phyloP scores from a whole-genome alignment of 1,284 basidiomycete species.

The Vanrija pseudolonga region DNA sequence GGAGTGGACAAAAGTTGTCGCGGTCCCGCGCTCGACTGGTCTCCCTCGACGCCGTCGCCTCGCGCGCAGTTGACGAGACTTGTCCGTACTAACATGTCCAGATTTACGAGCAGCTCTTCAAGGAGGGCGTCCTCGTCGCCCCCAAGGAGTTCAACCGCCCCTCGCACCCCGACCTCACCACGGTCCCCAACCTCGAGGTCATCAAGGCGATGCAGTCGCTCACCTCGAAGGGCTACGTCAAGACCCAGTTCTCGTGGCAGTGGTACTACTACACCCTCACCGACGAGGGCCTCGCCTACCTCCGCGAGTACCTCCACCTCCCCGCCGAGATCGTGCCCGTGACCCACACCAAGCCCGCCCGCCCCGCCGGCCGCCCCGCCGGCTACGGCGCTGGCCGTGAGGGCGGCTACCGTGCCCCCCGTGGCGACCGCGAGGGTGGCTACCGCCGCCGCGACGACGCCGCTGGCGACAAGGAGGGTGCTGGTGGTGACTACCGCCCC shows the following conservation, averaged over 20 bases:
- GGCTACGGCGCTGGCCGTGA: conserved; percentile 57
- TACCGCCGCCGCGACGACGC: conserved; percentile 63
- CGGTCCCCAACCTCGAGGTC: conserved; percentile 95
- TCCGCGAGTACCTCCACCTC: conserved; percentile 91
- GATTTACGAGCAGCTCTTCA: conserved; percentile 98
- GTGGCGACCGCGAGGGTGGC: conserved; percentile 69
- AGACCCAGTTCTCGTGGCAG: conserved; percentile 97
- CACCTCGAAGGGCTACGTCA: conserved; percentile 91
- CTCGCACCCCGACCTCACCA: conserved; percentile 89
- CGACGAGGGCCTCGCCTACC: conserved; percentile 89
- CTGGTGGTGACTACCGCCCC: conserved; percentile 75
- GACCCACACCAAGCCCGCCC: conserved; percentile 87
- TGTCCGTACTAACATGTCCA: conserved; percentile 5
- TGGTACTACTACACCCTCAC: conserved; percentile 94
- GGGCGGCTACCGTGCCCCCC: conserved; percentile 75
- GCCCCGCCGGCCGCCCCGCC: conserved; percentile 63
- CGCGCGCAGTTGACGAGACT: not conserved
- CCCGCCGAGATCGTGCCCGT: conserved; percentile 89
- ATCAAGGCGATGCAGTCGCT: conserved; percentile 99
- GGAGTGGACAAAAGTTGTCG: not conserved
- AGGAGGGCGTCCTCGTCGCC: conserved; percentile 98
- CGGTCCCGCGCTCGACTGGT: not conserved
- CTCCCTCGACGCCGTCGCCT: not conserved
- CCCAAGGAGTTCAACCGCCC: conserved; percentile 99
- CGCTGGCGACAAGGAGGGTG: conserved; percentile 64